Evolutionary conservation across 371 early-diverging fungal genomes (phyloP), one percentile per base, ranked within the genome.

Genomic region (Rhizopus delemar): DNA sequence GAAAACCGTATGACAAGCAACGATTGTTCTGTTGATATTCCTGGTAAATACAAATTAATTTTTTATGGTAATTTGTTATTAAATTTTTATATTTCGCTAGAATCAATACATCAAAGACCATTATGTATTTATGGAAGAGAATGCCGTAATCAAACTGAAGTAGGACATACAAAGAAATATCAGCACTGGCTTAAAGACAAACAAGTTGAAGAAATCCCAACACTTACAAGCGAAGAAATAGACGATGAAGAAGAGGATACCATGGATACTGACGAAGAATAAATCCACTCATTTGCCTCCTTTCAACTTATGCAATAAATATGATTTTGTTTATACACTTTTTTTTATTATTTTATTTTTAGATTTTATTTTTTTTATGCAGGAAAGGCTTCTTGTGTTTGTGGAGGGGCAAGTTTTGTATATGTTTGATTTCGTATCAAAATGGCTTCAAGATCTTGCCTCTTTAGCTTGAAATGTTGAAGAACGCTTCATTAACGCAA

Each of bases 41-140:
- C 62, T 33, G 59, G 70, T 70, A 65, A 60, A 16, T 22, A 57
- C 15, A 9, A 48, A 13, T 36, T 36, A 8, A 8, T 36, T 2
- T 36, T 36, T 36, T 36, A 8, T 36, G 1, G 6, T 36, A 8
- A 8, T 36, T 36, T 36, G 6, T 36, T 16, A 28, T 48, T n/a
- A 7, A 32, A 41, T 28, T 22, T 43, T 8, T 3, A 57, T 60
- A 32, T 5, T 15, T 32, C 22, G 41, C 36, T 41, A 41, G 38
- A 39, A 51, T 60, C 51, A 46, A 15, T 53, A 34, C 38, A 43
- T 68, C 52, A 54, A 32, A 64, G 46, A 41, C 60, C 60, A 33
- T 22, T 54, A 36, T 85, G 85, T 49, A 60, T 57, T 49, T 74
- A 75, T 52, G 85, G 85, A 2, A 60, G 65, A 8, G 67, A 71